Conservation (phyloP, 352 stramenopile species). For the Phytophthora citrophthora region DNA sequence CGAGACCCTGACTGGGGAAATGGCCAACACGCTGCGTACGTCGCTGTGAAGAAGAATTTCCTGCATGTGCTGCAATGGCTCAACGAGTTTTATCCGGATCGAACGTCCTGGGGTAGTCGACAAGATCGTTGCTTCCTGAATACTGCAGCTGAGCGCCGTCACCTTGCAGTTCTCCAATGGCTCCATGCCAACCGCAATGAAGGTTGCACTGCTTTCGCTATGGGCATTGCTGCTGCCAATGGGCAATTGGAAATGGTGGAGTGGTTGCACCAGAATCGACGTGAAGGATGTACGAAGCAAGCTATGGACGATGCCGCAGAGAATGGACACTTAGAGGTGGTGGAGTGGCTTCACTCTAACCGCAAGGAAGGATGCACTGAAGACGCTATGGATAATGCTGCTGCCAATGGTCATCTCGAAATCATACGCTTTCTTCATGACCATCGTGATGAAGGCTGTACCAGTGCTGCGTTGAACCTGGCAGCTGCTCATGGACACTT, state of each 20-base stretch:
- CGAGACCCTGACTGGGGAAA: constrained; percentile 19
- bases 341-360: constrained; percentile 24
- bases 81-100: constrained; percentile 19
- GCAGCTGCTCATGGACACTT: constrained; percentile 15
- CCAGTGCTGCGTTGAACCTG: constrained; percentile 16
- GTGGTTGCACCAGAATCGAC: constrained; percentile 16
- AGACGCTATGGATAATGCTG: constrained; percentile 26
- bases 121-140: constrained; percentile 18
- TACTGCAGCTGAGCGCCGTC: constrained; percentile 6
- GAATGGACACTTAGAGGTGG: constrained; percentile 20
- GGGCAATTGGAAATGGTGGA: constrained; percentile 16
- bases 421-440: constrained; percentile 26
- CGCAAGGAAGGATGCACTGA: constrained; percentile 21
- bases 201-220: constrained; percentile 17
- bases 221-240: constrained; percentile 15
- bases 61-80: constrained; percentile 28
- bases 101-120: constrained; percentile 16
- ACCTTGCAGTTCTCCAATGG: constrained; percentile 19
- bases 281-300: constrained; percentile 18
- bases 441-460: constrained; percentile 23
- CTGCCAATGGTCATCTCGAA: constrained; percentile 14
- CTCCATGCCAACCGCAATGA: constrained; percentile 17
- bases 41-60: constrained; percentile 16
- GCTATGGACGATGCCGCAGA: constrained; percentile 22
- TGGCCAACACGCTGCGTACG: constrained; percentile 9